Evolutionary conservation across 306 rosid genomes (phyloP).

Genomic region (Dryas drummondii): DNA sequence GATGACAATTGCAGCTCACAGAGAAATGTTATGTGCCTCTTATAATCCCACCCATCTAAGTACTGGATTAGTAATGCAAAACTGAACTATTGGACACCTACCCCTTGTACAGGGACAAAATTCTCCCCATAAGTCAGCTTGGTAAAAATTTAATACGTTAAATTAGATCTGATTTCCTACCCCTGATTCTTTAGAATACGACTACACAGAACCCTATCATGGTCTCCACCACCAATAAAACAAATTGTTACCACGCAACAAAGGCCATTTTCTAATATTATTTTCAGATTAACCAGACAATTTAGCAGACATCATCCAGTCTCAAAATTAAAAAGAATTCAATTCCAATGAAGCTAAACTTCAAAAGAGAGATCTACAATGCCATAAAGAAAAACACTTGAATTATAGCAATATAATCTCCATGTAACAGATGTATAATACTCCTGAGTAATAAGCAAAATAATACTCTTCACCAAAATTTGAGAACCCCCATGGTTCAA

Average conservation of each 20-base stretch:
- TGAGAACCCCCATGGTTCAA: constrained; percentile 6
- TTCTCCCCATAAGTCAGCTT: neutral
- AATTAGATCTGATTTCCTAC: neutral
- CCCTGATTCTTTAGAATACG: neutral
- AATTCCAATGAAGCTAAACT: neutral
- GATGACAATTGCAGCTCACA: too few species aligned
- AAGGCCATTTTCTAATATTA: neutral
- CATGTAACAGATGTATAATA: neutral
- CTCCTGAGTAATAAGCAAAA: neutral
- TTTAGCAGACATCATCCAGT: neutral
- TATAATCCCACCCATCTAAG: neutral
- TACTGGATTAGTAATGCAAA: neutral
- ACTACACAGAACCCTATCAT: too few species aligned
- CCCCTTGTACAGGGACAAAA: neutral
- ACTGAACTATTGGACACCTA: neutral
- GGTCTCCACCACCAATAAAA: neutral
- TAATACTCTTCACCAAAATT: neutral
- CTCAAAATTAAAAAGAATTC: neutral
- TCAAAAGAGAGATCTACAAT: neutral
- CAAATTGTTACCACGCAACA: neutral
- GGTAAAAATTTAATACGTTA: neutral
- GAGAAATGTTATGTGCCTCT: neutral
- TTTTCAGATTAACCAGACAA: neutral
- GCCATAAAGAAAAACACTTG: neutral
- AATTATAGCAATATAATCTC: neutral